These are phyloP conservation scores for Blastobotrys arbuscula DNA, from an alignment of 1,139 yeast species.

Conservation along the genomic window DNA sequence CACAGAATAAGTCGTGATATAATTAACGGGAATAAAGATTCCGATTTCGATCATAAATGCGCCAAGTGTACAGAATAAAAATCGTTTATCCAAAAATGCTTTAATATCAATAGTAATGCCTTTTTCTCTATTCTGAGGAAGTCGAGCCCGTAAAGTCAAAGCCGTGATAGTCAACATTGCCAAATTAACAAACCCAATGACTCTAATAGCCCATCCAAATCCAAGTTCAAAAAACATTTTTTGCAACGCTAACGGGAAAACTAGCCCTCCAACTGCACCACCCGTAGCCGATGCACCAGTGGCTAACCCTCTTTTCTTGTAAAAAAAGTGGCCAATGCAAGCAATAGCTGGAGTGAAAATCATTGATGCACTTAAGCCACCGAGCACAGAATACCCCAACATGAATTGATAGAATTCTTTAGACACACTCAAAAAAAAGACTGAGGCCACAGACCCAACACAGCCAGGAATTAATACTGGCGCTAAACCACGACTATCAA, in stretches of 20 bases:
- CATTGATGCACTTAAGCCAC: conserved; percentile 54
- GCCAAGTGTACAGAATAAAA: conserved; percentile 39
- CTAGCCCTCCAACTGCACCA: conserved; percentile 57
- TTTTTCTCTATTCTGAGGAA: conserved; percentile 24
- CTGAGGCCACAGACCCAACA: conserved; percentile 42
- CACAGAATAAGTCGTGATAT: conserved; percentile 48
- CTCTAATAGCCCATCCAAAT: conserved; percentile 57
- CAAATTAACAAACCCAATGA: conserved; percentile 47
- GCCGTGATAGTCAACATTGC: conserved; percentile 38
- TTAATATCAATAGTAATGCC: conserved; percentile 36
- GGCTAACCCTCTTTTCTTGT: conserved; percentile 49
- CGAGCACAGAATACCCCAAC: conserved; percentile 49
- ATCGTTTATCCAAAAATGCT: conserved; percentile 41
- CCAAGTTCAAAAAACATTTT: conserved; percentile 45
- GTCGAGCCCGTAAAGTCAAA: conserved; percentile 42
- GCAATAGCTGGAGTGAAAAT: conserved; percentile 57
- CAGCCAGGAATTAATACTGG: conserved; percentile 40
- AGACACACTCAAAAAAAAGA: conserved; percentile 51
- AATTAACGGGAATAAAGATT: conserved; percentile 47
- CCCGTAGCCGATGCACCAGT: conserved; percentile 56
- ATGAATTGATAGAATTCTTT: conserved; percentile 52
- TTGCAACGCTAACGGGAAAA: conserved; percentile 52
- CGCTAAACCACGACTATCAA: conserved; percentile 42
- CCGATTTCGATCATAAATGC: conserved; percentile 46
- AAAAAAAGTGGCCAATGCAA: conserved; percentile 58